Evolutionary conservation across 768 basidiomycete species (phyloP), one percentile per base, ranked within the genome.

Genomic region (Tylopilus balloui): DNA sequence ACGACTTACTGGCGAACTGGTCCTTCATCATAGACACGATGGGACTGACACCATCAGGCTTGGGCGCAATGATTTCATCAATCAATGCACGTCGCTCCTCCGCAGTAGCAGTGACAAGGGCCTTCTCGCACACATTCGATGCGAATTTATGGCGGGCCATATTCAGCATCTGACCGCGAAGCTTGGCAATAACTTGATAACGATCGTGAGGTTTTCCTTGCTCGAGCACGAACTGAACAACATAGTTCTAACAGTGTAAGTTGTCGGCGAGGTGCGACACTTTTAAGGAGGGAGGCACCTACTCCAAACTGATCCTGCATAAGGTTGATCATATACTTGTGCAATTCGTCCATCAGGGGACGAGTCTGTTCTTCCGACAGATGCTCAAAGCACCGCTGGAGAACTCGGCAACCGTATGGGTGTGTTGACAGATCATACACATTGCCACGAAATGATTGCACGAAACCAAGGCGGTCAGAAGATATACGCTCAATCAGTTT

Each of bases 81-180:
- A 97, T 81, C 36, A 97, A 71, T 29, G 68, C 64, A 9, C 77
- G 78, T 38, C 91, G 84, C 52, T 77, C 83, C 10, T 84, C 83
- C 0, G 74, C 28, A 46, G 81, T 78, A 1, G 87, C 81, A 28
- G 76, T 81, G 24, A 83, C 66, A 29, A 95, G 76, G 6, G 91
- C 92, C 68, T 92, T 93, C 70, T 95, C 94, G 66, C 87, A 88
- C 17, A 97, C 95, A 61, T 99, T 98, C 6, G 93, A 96, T 6
- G 92, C 93, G 61, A 90, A 95, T 64, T 95, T 95, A 65, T 92
- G 91, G 45, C 83, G 79, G 1, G 91, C 79, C 77, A 94, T 81
- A 52, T 75, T 73, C 36, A 93, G 65, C 65, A 97, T 78, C 59
- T 89, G 84, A 3, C 90, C 90, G 9, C 76, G 79, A 43, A 97